Percentiles rank a stretch among this genome's conserved stretches.
Conservation (phyloP, 169 alveolate genomes). For the Toxoplasma gondii region DNA sequence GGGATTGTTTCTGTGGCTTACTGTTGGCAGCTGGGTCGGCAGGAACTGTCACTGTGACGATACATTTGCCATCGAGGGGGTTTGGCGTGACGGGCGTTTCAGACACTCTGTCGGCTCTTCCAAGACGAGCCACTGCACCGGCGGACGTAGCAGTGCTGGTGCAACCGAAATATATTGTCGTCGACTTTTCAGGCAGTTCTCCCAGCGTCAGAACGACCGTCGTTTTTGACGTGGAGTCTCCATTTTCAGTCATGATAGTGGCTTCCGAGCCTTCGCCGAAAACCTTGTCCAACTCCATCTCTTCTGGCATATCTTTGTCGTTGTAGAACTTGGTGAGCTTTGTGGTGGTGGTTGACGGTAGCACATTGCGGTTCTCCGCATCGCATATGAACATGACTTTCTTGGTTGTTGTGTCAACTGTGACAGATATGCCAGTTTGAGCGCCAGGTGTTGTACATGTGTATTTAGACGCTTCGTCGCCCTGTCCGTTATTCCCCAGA, state of each 20-base stretch:
- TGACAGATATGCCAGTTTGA: background rate
- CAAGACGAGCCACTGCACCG: background rate
- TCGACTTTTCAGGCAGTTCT: background rate
- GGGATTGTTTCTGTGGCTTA: background rate
- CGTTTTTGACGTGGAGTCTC: too few species aligned
- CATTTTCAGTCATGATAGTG: too few species aligned
- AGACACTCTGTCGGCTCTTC: background rate
- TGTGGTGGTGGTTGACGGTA: background rate
- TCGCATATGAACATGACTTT: background rate
- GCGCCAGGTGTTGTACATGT: background rate
- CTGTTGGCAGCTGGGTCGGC: background rate
- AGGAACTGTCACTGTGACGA: background rate
- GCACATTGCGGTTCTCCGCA: background rate
- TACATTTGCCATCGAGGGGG: background rate
- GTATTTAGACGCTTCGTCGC: background rate
- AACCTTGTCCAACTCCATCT: background rate
- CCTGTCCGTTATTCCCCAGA: background rate
- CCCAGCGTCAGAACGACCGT: background rate
- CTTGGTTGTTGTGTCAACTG: background rate
- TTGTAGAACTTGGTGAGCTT: background rate
- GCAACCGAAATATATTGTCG: background rate
- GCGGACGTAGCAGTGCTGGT: background rate
- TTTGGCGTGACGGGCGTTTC: background rate
- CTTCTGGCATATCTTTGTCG: background rate
- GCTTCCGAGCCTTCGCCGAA: background rate